Evolutionary conservation across 2,329 filamentous ascomycete species (phyloP).

Genomic region (Blumeria hordei): DNA sequence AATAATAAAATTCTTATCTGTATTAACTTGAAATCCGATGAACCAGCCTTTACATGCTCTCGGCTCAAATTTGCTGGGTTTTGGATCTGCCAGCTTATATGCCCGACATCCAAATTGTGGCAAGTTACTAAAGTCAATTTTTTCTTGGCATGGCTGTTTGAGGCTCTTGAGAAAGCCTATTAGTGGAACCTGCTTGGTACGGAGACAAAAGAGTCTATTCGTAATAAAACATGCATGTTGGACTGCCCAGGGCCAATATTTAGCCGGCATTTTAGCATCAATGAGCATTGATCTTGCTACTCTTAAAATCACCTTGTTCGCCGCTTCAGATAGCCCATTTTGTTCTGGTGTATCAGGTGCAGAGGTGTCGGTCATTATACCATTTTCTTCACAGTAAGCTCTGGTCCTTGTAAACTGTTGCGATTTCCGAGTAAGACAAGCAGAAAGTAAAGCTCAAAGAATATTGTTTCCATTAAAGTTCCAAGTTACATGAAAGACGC

Average conservation of each 20-base stretch:
- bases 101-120: too few species aligned
- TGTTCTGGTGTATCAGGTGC: background rate
- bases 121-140: too few species aligned
- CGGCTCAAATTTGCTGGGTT: too few species aligned
- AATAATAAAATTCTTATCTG: too few species aligned
- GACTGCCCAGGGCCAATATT: background rate
- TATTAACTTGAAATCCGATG: too few species aligned
- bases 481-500: background rate
- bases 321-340: background rate
- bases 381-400: background rate
- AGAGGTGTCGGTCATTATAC: background rate
- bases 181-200: background rate
- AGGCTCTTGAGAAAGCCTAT: background rate
- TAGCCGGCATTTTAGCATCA: background rate
- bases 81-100: too few species aligned
- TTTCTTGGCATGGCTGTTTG: background rate
- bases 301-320: background rate
- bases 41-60: too few species aligned
- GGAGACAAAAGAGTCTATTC: background rate
- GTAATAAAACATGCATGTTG: background rate
- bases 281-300: background rate
- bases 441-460: background rate
- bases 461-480: background rate
- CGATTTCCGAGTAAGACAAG: background rate
- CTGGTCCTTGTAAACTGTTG: background rate